Base-by-base conservation (phyloP, 331 rosid species). In the Malus hybrid region DNA sequence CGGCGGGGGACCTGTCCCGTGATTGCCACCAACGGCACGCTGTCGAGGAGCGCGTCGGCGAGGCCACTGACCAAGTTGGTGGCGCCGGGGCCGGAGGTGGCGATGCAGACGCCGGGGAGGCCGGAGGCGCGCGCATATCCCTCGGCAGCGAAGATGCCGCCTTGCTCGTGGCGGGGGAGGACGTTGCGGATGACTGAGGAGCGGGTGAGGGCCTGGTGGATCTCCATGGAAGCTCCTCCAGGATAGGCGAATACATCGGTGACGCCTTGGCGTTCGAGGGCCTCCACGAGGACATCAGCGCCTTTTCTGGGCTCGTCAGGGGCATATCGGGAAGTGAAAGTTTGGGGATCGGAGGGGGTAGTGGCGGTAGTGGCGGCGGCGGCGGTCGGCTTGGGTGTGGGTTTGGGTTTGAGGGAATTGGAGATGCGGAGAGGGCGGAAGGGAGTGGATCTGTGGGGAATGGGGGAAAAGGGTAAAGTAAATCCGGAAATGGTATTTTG, bases 81-180 rank as follows among this genome's bases (percentile, higher is more conserved):
- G 46, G 97, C 97, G 3, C 95, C 96, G 63, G 97, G 97, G 66
- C 97, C 96, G 10, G 93, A 89, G 60, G 97, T 91, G 52, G 95
- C 91, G n/a, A 91, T 89, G 53, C 93, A 88, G 7, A 88, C 90
- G 9, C 95, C 91, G 6, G 95, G 91, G 16, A 75, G 74, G 1
- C 97, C 95, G 0, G 97, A 80, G 46, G 97, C 75, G 19, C 93
- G 91, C 1, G 97, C 91, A 75, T 83, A 91, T 19, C 95, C 97
- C 80, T 39, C 46, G 46, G 46, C 46, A 39, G 46, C 46, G 1
- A 39, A 39, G 46, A 39, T 0, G 0, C 97, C 97, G 8, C 97
- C 94, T 73, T 91, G 97, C 66, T 91, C 93, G 68, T 89, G 97
- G 32, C 94, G 93, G 0, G 97, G 97, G 8, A 91, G 94, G 34